Evolutionary conservation across 1,284 basidiomycete species (phyloP), one percentile per base, ranked within the genome.

Genomic region (Cryptococcus wingfieldii): DNA sequence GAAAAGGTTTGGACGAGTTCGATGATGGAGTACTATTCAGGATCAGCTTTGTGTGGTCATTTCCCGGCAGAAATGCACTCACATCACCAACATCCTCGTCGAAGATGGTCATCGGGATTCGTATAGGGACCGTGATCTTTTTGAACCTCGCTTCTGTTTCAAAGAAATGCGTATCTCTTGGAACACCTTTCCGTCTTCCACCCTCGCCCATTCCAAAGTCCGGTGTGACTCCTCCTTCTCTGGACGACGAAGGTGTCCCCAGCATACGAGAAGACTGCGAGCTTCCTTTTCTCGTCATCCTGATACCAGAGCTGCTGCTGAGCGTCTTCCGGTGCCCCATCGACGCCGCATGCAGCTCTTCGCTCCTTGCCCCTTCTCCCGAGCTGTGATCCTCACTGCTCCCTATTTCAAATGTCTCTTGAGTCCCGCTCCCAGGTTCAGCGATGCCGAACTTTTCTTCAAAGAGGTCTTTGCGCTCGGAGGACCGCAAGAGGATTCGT

Each of bases 41-140:
- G 5, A 18, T 54, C 47, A 51, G 50, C 53, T 10, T 34, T 18
- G 47, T 16, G 31, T 28, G 18, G 46, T n/a, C 6, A 18, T 28
- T 34, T 16, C 28, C 41, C 38, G 46, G 5, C 31, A 31, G 46
- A 27, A 16, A 37, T 38, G 18, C 60, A 80, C 87, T 74, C 69
- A 94, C 92, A 74, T 97, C 94, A 53, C 94, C 94, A 53, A 98
- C 90, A 80, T 98, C 94, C 72, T 95, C 90, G 0, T 88, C 82
- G 70, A 94, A 94, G 1, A 86, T 88, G 13, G 85, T 83, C 52
- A 94, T 78, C 2, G 92, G 92, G 69, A 95, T 84, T 66, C 89
- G 86, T 67, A 95, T 90, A 10, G 91, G 91, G 37, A 94, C 76
- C 19, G 83, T 83, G 59, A 90, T 84, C 81, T 71, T 69, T 71